Evolutionary conservation across 345 rosid species (phyloP), one percentile per base, ranked within the genome.

Genomic region (Eucalyptus coolabah): DNA sequence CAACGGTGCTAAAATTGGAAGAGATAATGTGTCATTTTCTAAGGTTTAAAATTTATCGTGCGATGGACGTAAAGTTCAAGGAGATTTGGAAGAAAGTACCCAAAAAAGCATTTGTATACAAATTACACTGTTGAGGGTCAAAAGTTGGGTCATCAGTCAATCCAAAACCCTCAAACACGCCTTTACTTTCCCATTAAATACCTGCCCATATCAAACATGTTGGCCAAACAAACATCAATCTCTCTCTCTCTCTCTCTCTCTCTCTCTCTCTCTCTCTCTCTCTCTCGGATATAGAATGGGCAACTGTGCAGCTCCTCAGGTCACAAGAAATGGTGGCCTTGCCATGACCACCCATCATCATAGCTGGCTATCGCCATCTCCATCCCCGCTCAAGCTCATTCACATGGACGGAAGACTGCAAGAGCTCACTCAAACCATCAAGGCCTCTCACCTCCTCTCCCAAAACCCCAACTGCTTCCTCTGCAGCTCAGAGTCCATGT

Each of bases 361-460:
- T 40, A 11, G 28, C 16, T 11, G 83, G 83, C 24, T 24, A 77
- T 11, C 83, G 56, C 83, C 94, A 34, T 90, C 90, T 86, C 93
- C 89, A 15, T 47, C 91, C 65, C 90, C 94, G 4, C 88, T 89
- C 89, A 91, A 93, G 49, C 87, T 94, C 4, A 90, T 94, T 28
- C 88, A 91, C 85, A 12, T 82, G 7, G 92, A 94, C 45, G 96
- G 96, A 30, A 92, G 54, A 67, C 86, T 94, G 9, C 90, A 88
- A 44, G 94, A 93, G 67, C 85, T 93, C 83, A 37, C 83, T 21
- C 47, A 77, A 77, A 37, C 83, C 45, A 21, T 11, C 8, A 77
- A 77, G 83, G 83, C 83, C 3, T 77, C 83, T 77, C 47, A 21
- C 83, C 16, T 77, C 28, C 83, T 77, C 83, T 40, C 83, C 83